Conservation (phyloP, 441 rosid genomes). For the Adansonia grandidieri region DNA sequence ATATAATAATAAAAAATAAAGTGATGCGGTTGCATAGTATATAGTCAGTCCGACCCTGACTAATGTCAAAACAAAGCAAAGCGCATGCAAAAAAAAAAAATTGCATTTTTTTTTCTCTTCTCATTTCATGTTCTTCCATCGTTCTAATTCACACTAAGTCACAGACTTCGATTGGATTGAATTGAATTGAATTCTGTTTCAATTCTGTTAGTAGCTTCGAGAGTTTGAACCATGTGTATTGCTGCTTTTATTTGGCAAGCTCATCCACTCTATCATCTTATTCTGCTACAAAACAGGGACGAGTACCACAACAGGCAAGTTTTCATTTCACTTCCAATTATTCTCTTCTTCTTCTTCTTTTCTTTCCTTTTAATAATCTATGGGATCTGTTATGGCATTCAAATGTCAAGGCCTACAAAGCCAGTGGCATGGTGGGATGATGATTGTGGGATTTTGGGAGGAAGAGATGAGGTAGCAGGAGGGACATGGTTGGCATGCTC, state of each 20-base stretch:
- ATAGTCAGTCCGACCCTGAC: neutral
- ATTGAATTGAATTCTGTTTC: neutral
- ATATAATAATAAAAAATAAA: neutral
- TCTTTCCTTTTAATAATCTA: neutral
- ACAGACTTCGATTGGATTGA: neutral
- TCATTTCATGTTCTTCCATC: neutral
- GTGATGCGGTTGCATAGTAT: neutral
- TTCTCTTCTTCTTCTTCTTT: neutral
- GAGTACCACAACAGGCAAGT: constrained; percentile 67
- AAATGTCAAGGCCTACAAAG: constrained; percentile 50
- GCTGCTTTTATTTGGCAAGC: constrained; percentile 71
- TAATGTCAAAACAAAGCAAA: neutral
- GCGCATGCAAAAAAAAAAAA: neutral
- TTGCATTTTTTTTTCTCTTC: neutral
- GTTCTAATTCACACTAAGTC: neutral
- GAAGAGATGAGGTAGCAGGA: constrained; percentile 63
- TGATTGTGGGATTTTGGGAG: constrained; percentile 52
- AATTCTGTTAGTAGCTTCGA: too few relatives aligned
- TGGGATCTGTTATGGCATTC: neutral
- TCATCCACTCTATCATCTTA: constrained; percentile 65
- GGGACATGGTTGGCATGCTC: constrained; percentile 81
- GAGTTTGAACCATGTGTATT: constrained; percentile 53
- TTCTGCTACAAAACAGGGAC: constrained; percentile 70
- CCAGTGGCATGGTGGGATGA: constrained; percentile 70
- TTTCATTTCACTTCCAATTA: neutral